Base-by-base conservation (phyloP, 1,139 yeast species). In the Hemisphaericaspora subhashii region DNA sequence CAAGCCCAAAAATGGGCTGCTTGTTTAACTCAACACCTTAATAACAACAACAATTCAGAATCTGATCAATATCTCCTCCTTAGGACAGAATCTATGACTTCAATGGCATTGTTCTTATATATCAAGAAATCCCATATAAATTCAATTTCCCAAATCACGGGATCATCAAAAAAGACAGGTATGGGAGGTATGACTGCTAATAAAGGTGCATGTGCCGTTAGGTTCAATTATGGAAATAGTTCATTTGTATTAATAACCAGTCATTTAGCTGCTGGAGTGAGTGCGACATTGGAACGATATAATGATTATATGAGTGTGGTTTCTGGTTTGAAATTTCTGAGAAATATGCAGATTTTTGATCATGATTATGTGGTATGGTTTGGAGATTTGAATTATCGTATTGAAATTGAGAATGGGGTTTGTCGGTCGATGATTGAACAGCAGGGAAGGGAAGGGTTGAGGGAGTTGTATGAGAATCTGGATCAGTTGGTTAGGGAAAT, bases 201-300 rank as follows among this genome's bases (percentile, higher is more conserved):
- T 61, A 88, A 88, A 58, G 96, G 96, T 17, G 96, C 92, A 2
- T 88, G 90, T 45, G 95, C 92, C 0, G 85, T 88, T 2, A 79
- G 95, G 47, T 82, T 88, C 54, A 74, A 77, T 31, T 87, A 74
- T 59, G 88, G 94, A 1, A 79, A 82, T 37, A 86, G 96, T 0
- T 78, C 81, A 20, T 74, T 94, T 48, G 89, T 94, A 43, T 77
- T 90, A 48, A 68, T 94, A n/a, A 88, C 89, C 3, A 85, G 96
- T 0, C 98, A 94, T 66, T 70, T 94, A 49, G 97, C 98, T 1
- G 98, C 98, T 0, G 99, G 98, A 0, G 68, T 81, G 36, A 79
- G 78, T 46, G 94, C 94, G 46, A 77, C 80, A 6, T 87, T 85
- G 26, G 98, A 94, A 59, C 72, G 98, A 41, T 92, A 82, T 54